phyloP scores from a whole-genome alignment of 1,284 basidiomycete genomes.

The Trametes pubescens region DNA sequence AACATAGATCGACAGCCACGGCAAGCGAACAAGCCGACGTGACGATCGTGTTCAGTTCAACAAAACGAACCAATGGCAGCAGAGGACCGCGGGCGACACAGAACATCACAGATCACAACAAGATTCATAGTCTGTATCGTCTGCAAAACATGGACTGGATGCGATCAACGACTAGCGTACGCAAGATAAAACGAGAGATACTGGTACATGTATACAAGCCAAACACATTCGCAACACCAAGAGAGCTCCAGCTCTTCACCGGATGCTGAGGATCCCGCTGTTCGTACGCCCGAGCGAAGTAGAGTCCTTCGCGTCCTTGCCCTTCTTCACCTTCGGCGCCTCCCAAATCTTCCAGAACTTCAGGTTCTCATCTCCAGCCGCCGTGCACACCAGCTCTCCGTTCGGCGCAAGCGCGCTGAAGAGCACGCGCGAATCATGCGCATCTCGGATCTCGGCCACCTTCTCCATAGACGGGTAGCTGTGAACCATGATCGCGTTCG shows the following conservation, averaged over 20 bases:
- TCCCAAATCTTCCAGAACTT: constrained; percentile 93
- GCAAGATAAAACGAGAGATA: constrained; percentile 21
- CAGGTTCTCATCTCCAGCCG: constrained; percentile 92
- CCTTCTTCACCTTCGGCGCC: constrained; percentile 57
- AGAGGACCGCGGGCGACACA: not conserved
- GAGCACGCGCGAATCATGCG: constrained; percentile 90
- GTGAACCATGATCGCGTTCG: constrained; percentile 58
- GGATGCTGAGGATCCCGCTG: constrained; percentile 41
- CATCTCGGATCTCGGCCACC: constrained; percentile 89
- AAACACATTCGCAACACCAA: not conserved
- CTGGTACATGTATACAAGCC: constrained; percentile 13
- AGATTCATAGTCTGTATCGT: not conserved
- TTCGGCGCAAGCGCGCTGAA: constrained; percentile 88
- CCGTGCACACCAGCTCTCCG: constrained; percentile 90
- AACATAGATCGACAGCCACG: not conserved
- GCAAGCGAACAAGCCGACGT: not conserved
- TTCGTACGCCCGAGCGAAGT: constrained; percentile 41
- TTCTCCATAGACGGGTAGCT: constrained; percentile 67
- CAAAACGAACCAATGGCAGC: not conserved
- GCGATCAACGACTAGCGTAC: constrained; percentile 13
- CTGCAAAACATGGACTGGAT: constrained; percentile 5
- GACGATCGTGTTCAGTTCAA: not conserved
- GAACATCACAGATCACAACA: not conserved
- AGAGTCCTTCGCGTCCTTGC: constrained; percentile 53
- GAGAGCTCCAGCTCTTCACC: constrained; percentile 18